These are phyloP conservation scores for Brettanomyces custersianus DNA, from an alignment of 805 yeast genomes.

Conservation along the genomic window DNA sequence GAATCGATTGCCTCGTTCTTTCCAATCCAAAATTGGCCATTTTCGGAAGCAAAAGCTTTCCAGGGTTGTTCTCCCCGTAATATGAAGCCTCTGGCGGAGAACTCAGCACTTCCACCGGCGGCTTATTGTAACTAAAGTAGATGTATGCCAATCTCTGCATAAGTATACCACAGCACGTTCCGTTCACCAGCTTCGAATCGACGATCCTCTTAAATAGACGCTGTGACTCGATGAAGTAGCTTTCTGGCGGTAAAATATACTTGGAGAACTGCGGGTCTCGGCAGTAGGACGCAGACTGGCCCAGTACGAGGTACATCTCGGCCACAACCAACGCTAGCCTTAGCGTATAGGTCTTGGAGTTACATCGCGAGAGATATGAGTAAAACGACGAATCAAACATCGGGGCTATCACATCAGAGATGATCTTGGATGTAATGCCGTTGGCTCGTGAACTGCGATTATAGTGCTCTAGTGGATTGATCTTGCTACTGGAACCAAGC, in stretches of 20 bases:
- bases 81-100: constrained; percentile 7
- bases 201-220: constrained; percentile 35
- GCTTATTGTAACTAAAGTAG: constrained; percentile 20
- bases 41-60: constrained; percentile 25
- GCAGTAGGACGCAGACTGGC: constrained; percentile 24
- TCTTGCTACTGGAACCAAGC: constrained; percentile 42
- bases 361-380: constrained; percentile 65
- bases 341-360: constrained; percentile 59
- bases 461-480: constrained; percentile 30
- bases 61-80: constrained; percentile 28
- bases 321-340: constrained; percentile 58
- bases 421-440: constrained; percentile 34
- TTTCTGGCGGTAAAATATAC: constrained; percentile 18
- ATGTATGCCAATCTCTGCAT: constrained; percentile 30
- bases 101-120: constrained; percentile 1
- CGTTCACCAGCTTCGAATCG: constrained; percentile 37
- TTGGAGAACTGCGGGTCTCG: background rate
- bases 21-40: constrained; percentile 43
- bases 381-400: constrained; percentile 65
- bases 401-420: constrained; percentile 48
- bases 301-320: constrained; percentile 49
- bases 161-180: constrained; percentile 30
- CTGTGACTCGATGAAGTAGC: constrained; percentile 37
- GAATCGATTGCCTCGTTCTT: constrained; percentile 61
- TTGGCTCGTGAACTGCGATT: constrained; percentile 18